Percentiles rank a stretch among this genome's conserved stretches.
Conservation (phyloP, 2,329 filamentous ascomycete species). For the Monilinia vaccinii-corymbosi region DNA sequence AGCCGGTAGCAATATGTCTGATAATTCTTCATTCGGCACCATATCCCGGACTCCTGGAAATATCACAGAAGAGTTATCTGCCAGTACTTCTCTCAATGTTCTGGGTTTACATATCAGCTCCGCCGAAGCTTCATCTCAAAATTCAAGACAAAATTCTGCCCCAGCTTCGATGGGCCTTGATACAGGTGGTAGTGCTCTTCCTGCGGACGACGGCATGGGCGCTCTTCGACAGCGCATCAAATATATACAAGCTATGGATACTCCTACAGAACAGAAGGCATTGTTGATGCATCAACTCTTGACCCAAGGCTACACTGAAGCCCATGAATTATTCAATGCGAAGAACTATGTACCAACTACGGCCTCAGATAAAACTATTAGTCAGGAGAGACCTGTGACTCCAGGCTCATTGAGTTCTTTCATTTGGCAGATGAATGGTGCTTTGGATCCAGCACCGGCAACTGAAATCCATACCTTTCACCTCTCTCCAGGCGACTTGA, state of each 20-base stretch:
- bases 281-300: constrained; percentile 61
- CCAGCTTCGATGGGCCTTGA: constrained; percentile 12
- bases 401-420: constrained; percentile 43
- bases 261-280: constrained; percentile 57
- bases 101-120: constrained; percentile 18
- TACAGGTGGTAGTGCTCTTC: constrained; percentile 30
- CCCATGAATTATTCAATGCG: constrained; percentile 29
- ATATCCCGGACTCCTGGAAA: constrained; percentile 21
- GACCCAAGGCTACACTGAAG: constrained; percentile 55
- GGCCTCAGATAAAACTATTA: constrained; percentile 25
- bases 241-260: constrained; percentile 53
- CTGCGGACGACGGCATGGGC: constrained; percentile 74
- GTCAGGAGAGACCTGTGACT: constrained; percentile 35
- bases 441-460: constrained; percentile 16
- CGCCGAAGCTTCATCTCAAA: constrained; percentile 19
- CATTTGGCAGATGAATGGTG: constrained; percentile 44
- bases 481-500: constrained; percentile 51
- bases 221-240: constrained; percentile 58
- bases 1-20: constrained; percentile 22
- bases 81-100: constrained; percentile 5
- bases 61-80: constrained; percentile 14
- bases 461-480: constrained; percentile 34
- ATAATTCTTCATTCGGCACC: constrained; percentile 22
- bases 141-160: constrained; percentile 18
- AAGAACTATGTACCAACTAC: constrained; percentile 22